Evolutionary conservation across 768 basidiomycete genomes (phyloP).

Genomic region (Russula ochroleuca): DNA sequence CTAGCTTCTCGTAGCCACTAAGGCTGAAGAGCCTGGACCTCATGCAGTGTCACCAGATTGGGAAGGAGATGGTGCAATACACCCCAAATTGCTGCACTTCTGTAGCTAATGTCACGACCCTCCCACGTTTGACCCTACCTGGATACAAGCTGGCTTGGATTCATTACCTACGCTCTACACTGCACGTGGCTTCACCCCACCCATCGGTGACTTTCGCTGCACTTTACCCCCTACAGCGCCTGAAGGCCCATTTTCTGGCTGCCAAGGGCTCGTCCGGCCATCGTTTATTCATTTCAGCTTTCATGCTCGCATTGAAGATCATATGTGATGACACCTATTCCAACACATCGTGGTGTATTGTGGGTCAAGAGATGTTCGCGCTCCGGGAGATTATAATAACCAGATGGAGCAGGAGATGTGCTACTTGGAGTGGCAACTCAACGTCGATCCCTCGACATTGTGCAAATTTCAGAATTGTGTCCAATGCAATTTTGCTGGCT

Average conservation of each 20-base stretch:
- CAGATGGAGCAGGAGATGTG: too few relatives aligned
- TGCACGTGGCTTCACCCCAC: conserved; percentile 66
- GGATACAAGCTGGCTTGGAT: too few relatives aligned
- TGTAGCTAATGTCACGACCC: too few relatives aligned
- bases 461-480: conserved; percentile 58
- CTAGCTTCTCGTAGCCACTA: too few relatives aligned
- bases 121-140: too few relatives aligned
- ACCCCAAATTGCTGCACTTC: too few relatives aligned
- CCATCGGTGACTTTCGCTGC: conserved; percentile 55
- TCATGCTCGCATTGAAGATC: conserved; percentile 85
- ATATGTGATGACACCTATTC: conserved; percentile 67
- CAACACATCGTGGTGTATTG: too few relatives aligned
- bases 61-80: too few relatives aligned
- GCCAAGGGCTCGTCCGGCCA: conserved; percentile 89
- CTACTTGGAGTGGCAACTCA: conserved; percentile 88
- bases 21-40: too few relatives aligned
- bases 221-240: conserved; percentile 69
- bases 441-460: conserved; percentile 61
- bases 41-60: too few relatives aligned
- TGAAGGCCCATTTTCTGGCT: conserved; percentile 90
- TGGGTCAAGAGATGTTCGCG: too few relatives aligned
- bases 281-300: conserved; percentile 84
- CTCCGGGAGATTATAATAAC: too few relatives aligned
- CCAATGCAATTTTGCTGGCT: conserved; percentile 53
- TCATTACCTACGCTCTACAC: conserved; percentile 85